phyloP scores from a whole-genome alignment of 306 rosid genomes.

The Malus asiatica region DNA sequence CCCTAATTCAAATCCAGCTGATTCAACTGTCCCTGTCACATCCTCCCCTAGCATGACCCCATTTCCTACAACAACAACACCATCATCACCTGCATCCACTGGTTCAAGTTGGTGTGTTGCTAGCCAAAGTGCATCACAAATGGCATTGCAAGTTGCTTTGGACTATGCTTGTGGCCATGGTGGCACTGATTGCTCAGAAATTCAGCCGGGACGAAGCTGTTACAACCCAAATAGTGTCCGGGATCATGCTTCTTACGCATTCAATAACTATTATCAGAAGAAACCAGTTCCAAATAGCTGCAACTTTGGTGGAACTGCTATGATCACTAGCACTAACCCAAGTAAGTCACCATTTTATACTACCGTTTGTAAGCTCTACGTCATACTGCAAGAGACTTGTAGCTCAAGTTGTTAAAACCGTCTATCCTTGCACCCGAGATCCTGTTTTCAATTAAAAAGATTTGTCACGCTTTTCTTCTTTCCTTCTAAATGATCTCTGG shows the following conservation, averaged over 20 bases:
- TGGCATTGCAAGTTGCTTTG: constrained; percentile 63
- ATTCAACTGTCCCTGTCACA: constrained; percentile 46
- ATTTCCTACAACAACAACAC: constrained; percentile 6
- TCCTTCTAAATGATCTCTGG: too few species aligned
- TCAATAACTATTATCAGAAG: constrained; percentile 65
- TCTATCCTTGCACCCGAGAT: too few species aligned
- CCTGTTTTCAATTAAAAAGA: too few species aligned
- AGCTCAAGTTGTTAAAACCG: too few species aligned
- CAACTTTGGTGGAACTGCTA: constrained; percentile 78
- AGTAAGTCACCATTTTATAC: constrained; percentile 36
- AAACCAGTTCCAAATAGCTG: constrained; percentile 76
- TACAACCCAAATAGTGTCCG: constrained; percentile 46
- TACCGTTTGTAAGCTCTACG: background rate
- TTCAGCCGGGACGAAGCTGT: constrained; percentile 65
- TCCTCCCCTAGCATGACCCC: constrained; percentile 41
- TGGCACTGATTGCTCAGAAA: constrained; percentile 59
- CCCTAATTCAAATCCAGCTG: constrained; percentile 38
- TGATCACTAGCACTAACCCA: constrained; percentile 67
- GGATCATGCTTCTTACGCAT: constrained; percentile 77
- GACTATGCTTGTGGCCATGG: constrained; percentile 85
- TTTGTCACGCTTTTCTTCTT: too few species aligned
- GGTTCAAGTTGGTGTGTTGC: constrained; percentile 81
- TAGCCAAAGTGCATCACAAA: constrained; percentile 48
- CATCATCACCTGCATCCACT: constrained; percentile 26
- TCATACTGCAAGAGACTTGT: too few species aligned